phyloP scores from a whole-genome alignment of 257 asterid genomes.

The Nicotiana noctiflora region DNA sequence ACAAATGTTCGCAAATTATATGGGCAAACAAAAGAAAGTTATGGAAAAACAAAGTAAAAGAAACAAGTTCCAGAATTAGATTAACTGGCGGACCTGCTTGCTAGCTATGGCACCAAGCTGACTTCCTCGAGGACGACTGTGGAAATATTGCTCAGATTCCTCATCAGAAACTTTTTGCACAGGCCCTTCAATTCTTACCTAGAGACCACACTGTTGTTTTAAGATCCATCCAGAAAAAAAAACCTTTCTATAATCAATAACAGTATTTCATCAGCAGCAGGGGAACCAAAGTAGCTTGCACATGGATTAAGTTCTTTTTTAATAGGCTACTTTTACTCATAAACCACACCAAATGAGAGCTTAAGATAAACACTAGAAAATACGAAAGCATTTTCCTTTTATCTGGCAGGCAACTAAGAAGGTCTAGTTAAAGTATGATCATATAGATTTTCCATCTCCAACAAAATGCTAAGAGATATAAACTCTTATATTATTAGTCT shows the following conservation, averaged over 20 bases:
- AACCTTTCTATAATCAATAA: neutral
- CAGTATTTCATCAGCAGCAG: neutral
- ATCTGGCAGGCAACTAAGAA: neutral
- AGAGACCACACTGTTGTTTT: neutral
- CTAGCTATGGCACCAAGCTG: constrained; percentile 45
- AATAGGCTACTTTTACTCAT: neutral
- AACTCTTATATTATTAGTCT: neutral
- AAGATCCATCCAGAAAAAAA: neutral
- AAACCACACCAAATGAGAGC: neutral
- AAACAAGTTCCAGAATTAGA: neutral
- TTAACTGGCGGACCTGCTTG: constrained; percentile 26
- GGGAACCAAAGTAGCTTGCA: neutral
- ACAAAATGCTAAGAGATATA: neutral
- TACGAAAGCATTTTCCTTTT: neutral
- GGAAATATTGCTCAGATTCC: constrained; percentile 43
- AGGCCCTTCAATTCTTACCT: constrained; percentile 53
- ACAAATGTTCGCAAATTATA: neutral
- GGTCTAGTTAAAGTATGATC: neutral
- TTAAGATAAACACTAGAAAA: neutral
- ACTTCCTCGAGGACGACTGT: constrained; percentile 44
- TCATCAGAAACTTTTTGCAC: constrained; percentile 43
- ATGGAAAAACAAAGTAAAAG: neutral
- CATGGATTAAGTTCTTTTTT: neutral
- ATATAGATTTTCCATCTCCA: neutral
- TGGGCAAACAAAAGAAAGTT: neutral